Evolutionary conservation across 257 asterid species (phyloP), one percentile per base, ranked within the genome.

Genomic region (Penstemon eatonii): DNA sequence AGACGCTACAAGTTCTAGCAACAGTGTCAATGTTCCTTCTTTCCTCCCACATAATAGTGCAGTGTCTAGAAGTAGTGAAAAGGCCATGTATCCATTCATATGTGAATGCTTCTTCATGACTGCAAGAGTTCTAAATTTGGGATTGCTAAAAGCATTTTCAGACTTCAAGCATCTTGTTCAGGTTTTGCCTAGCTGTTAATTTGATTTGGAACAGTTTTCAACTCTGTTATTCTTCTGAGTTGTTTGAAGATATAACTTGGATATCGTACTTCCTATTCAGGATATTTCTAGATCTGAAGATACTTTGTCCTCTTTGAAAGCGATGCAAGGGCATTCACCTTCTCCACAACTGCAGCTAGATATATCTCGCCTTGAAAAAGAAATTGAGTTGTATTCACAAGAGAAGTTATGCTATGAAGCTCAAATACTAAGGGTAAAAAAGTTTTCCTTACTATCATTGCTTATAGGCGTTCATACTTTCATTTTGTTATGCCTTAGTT

Each of bases 21-120:
- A 77, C 69, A 78, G 67, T 63, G 68, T 82, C 62, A 84, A 50
- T 62, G 83, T 73, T 58, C 67, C 75, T 70, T 75, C 92, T 44
- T 38, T 63, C 60, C 81, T 68, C 61, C 80, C 74, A 56, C 56
- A 61, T 69, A 74, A 60, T 46, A 79, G 62, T 61, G 69, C 80
- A n/a, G 62, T 75, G 70, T 71, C 85, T 71, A 73, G 64, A 67
- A 60, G 78, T 68, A 75, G 63, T 56, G 88, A 82, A 65, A 88
- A 87, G 47, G 78, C 76, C 76, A 93, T 87, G 82, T 90, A 80
- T 77, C 70, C 97, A 57, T 93, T 90, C 79, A 88, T 90, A 79
- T 90, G 96, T 78, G 99, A 93, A 82, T 93, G 97, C 84, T 93
- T 93, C 86, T 93, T 90, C 85, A 93, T 93, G 99, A 93, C 97